phyloP scores from a whole-genome alignment of 2,329 filamentous ascomycete species.

The Ophiocordyceps camponoti-leonardi region DNA sequence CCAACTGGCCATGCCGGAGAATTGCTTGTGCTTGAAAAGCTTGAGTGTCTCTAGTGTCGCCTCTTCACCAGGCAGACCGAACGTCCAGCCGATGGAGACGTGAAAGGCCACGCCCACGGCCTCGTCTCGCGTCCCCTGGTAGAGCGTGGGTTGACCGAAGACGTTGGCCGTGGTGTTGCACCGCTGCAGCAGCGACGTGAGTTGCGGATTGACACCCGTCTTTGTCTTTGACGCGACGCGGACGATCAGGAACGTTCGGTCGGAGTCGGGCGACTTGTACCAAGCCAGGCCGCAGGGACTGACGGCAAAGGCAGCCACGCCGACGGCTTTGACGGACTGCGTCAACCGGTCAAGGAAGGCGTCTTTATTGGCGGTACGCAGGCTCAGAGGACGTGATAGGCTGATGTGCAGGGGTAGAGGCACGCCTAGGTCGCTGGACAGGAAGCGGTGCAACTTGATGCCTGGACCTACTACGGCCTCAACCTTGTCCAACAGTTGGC shows the following conservation, averaged over 20 bases:
- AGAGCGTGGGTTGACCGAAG: slow-evolving; percentile 56
- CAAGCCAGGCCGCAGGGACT: slow-evolving; percentile 23
- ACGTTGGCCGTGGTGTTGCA: slow-evolving; percentile 46
- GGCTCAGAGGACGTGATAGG: slow-evolving; percentile 63
- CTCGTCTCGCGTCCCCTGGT: slow-evolving; percentile 22
- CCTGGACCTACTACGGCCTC: slow-evolving; percentile 13
- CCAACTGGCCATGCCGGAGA: slow-evolving; percentile 19
- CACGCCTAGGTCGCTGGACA: slow-evolving; percentile 62
- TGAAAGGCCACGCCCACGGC: slow-evolving; percentile 45
- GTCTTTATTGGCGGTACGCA: slow-evolving; percentile 56
- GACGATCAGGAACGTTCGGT: slow-evolving; percentile 76
- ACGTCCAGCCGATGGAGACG: slow-evolving; percentile 75
- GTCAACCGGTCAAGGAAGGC: slow-evolving; percentile 43
- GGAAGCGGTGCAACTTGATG: slow-evolving; percentile 43
- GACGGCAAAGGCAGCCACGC: slow-evolving; percentile 19
- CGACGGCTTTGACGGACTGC: slow-evolving; percentile 15
- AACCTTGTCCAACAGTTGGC: slow-evolving; percentile 21
- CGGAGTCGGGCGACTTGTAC: slow-evolving; percentile 35
- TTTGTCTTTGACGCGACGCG: slow-evolving; percentile 29
- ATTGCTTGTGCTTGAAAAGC: slow-evolving; percentile 9
- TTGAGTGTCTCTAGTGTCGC: slow-evolving; percentile 9
- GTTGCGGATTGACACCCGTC: slow-evolving; percentile 29
- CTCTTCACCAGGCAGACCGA: slow-evolving; percentile 32
- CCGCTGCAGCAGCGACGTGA: slow-evolving; percentile 44
- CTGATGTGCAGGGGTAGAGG: slow-evolving; percentile 79